Base-by-base conservation (phyloP, 1,284 basidiomycete genomes). In the Ceratorhiza oryzae-sativae region DNA sequence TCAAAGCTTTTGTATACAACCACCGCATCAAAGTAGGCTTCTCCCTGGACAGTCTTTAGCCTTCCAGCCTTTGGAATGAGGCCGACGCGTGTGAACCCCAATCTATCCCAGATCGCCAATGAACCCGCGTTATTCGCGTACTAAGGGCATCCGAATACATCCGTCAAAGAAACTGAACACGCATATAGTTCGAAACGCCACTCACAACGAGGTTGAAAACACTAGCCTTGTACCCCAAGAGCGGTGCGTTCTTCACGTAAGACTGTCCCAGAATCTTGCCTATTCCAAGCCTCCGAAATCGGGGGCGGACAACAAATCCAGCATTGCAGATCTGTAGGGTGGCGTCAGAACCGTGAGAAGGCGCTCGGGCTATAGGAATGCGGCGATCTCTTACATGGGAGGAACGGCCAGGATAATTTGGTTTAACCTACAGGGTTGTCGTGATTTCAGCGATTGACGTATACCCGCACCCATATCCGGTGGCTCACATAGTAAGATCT, bases 141-240 rank as follows among this genome's bases (percentile, higher is more conserved):
- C 63, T 67, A 55, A 4, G 23, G 41, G 15, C 23, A 39, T 10
- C 6, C 20, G 25, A 23, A 13, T 18, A 18, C 27, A 25, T 45
- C 58, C 36, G 45, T 65, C 32, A 51, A 63, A 9, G 27, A 30
- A 42, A 15, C 59, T 20, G 34, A 25, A 49, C 27, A 23, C 18
- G 48, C 20, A 25, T n/a, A 48, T 73, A 48, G 0, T 55, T 23
- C 25, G 39, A 20, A 65, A 39, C 18, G 82, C 90, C 94, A 45
- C 89, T 88, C 80, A 93, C 98, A 41, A 97, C 95, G 56, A 98
- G 85, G 79, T 98, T 98, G 85, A 97, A 98, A 18, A 98, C 93
- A 76, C 91, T 94, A 0, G 88, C 93, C 76, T 88, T 85, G 83
- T 96, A 98, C 9, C 95, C 91, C 30, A 93, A 81, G 41, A 81